phyloP scores from a whole-genome alignment of 768 basidiomycete species.

The Podaxis sp. region DNA sequence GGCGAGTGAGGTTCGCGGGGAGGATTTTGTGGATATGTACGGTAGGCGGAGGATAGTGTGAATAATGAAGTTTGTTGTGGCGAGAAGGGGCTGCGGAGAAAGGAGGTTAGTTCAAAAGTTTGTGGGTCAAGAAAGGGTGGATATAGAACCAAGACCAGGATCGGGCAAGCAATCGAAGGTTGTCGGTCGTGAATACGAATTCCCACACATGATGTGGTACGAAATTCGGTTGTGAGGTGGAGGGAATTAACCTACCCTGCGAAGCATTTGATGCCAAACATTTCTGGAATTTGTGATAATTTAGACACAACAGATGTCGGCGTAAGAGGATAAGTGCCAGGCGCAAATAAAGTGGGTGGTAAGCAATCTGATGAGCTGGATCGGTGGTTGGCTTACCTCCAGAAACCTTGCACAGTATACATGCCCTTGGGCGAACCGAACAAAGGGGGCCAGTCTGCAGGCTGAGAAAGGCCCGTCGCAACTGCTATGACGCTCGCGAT shows the following conservation, averaged over 20 bases:
- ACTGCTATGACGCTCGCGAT: constrained; percentile 26
- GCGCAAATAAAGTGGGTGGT: not conserved
- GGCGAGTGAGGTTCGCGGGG: constrained; percentile 13
- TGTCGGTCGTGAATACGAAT: not conserved
- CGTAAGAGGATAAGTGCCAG: not conserved
- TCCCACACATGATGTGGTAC: not conserved
- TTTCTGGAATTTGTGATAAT: constrained; percentile 1
- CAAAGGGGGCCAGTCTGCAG: constrained; percentile 38
- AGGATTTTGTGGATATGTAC: constrained; percentile 29
- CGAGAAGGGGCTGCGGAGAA: not conserved
- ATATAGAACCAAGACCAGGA: not conserved
- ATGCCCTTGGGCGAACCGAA: constrained; percentile 34
- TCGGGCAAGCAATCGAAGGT: not conserved
- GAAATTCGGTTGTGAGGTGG: not conserved
- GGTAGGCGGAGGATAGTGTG: constrained; percentile 26
- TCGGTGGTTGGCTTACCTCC: constrained; percentile 32
- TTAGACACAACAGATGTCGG: not conserved
- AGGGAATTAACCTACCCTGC: constrained; percentile 27
- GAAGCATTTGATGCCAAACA: constrained; percentile 38
- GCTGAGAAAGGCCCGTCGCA: constrained; percentile 26
- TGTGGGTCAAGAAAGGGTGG: not conserved
- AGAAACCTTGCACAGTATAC: constrained; percentile 38
- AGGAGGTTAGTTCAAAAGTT: not conserved
- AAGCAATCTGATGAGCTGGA: constrained; percentile 1
- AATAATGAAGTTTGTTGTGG: constrained; percentile 5